Conservation (phyloP, 331 rosid genomes). For the Malus hybrid region DNA sequence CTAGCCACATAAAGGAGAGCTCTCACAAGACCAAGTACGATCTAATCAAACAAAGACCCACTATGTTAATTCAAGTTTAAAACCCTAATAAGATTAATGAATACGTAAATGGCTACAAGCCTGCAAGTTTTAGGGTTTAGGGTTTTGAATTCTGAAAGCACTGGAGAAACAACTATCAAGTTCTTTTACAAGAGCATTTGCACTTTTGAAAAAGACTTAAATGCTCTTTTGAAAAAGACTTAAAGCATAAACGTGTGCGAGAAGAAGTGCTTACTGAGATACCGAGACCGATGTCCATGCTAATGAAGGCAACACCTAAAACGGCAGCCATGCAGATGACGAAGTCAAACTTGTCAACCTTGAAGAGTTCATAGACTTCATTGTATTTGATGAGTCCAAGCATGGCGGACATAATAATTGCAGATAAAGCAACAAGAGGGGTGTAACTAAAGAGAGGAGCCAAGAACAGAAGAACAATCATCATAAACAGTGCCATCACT, state of each 20-base stretch:
- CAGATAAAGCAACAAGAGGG: slow-evolving; percentile 73
- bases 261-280: slow-evolving; percentile 49
- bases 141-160: no score
- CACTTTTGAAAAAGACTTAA: no score
- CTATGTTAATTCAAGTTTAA: no score
- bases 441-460: slow-evolving; percentile 80
- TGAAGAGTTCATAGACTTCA: slow-evolving; percentile 40
- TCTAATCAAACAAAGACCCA: slow-evolving; percentile 21
- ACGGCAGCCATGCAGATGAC: slow-evolving; percentile 61
- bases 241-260: background rate
- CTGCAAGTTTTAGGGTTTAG: no score
- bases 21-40: slow-evolving; percentile 59
- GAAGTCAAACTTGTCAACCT: slow-evolving; percentile 79
- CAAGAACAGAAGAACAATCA: slow-evolving; percentile 45
- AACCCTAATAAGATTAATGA: no score
- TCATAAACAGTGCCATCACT: slow-evolving; percentile 47
- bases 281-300: slow-evolving; percentile 67
- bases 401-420: slow-evolving; percentile 83
- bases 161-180: no score
- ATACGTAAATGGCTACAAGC: no score
- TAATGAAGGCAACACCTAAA: slow-evolving; percentile 44
- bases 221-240: no score
- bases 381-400: slow-evolving; percentile 50
- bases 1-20: slow-evolving; percentile 80
- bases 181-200: no score